phyloP scores from a whole-genome alignment of 805 yeast species.

The Hanseniaspora occidentalis region DNA sequence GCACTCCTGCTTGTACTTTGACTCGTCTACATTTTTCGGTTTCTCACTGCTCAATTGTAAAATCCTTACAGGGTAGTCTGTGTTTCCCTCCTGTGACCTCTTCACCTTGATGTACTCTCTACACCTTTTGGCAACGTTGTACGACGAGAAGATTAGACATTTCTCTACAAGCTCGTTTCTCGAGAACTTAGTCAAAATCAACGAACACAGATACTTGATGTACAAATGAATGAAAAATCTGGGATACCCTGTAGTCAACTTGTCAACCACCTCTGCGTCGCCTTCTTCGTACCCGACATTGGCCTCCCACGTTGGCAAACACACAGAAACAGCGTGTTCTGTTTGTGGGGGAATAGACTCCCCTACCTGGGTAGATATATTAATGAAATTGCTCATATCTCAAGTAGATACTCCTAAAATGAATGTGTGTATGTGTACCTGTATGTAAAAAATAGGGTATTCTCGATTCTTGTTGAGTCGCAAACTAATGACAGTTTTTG shows the following conservation, averaged over 20 bases:
- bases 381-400: slow-evolving; percentile 2
- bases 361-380: slow-evolving; percentile 41
- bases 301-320: slow-evolving; percentile 91
- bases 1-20: slow-evolving; percentile 47
- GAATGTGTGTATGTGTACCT: too few relatives aligned
- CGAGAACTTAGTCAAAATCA: slow-evolving; percentile 59
- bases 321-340: slow-evolving; percentile 88
- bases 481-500: not conserved
- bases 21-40: slow-evolving; percentile 49
- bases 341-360: slow-evolving; percentile 82
- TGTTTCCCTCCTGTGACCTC: slow-evolving; percentile 10
- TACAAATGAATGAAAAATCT: slow-evolving; percentile 61
- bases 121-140: slow-evolving; percentile 71
- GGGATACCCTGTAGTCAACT: slow-evolving; percentile 84
- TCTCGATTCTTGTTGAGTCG: not conserved
- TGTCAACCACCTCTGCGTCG: slow-evolving; percentile 60
- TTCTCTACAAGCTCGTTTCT: slow-evolving; percentile 24
- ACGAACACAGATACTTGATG: slow-evolving; percentile 41
- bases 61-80: slow-evolving; percentile 36
- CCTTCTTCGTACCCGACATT: slow-evolving; percentile 91
- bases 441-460: too few relatives aligned
- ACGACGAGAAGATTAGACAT: slow-evolving; percentile 66
- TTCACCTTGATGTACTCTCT: slow-evolving; percentile 57
- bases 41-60: slow-evolving; percentile 62
- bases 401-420: too few relatives aligned